Conservation (phyloP, 768 basidiomycete genomes). For the Pulveroboletus sp. region DNA sequence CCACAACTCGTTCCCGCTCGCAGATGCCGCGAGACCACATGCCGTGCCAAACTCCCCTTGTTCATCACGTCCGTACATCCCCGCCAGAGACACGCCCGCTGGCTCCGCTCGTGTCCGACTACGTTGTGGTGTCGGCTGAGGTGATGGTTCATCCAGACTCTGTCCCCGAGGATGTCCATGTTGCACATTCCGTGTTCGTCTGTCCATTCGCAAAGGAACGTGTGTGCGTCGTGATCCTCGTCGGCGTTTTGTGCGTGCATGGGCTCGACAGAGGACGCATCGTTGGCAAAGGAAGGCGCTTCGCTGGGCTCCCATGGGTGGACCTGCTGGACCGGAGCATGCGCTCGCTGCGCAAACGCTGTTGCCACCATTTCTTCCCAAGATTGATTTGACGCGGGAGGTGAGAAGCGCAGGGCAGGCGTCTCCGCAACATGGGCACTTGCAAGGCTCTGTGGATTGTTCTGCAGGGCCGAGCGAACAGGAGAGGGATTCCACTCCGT, state of each 20-base stretch:
- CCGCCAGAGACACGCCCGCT: conserved; percentile 19
- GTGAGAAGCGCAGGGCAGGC: background rate
- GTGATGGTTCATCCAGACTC: conserved; percentile 25
- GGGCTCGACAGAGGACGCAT: background rate
- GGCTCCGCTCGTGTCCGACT: conserved; percentile 16
- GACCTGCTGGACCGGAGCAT: background rate
- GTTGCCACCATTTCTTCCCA: conserved; percentile 8
- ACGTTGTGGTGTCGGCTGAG: conserved; percentile 18
- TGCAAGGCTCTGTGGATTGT: background rate
- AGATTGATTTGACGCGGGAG: background rate
- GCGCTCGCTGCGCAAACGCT: background rate
- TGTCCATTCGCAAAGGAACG: conserved; percentile 21
- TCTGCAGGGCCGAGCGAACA: background rate
- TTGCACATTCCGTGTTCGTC: conserved; percentile 19
- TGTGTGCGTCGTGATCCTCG: conserved; percentile 6
- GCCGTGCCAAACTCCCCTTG: conserved; percentile 25
- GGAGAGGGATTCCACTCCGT: background rate
- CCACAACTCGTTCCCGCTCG: conserved; percentile 17
- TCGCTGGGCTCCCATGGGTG: background rate
- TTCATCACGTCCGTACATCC: conserved; percentile 24
- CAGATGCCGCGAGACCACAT: conserved; percentile 24
- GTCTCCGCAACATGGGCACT: background rate
- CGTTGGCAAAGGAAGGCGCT: background rate
- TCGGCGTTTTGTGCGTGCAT: background rate
- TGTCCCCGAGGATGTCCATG: conserved; percentile 16